These are phyloP conservation scores for Penicillium alfredii DNA, from an alignment of 495 filamentous ascomycete species.

Conservation along the genomic window DNA sequence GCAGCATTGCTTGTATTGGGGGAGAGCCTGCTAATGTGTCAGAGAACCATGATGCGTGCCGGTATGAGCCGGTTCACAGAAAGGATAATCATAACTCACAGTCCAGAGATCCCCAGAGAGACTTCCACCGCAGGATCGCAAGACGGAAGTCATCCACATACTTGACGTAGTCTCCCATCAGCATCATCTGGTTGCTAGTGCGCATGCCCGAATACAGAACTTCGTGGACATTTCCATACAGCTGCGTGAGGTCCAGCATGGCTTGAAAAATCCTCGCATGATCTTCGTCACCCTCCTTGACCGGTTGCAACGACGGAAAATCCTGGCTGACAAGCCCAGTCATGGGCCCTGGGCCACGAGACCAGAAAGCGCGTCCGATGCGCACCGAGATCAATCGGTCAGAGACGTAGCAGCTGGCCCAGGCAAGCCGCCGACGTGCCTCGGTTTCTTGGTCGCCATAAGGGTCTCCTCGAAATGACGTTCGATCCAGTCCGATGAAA, in stretches of 20 bases:
- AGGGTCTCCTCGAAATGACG: slow-evolving; percentile 46
- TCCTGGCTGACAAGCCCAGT: slow-evolving; percentile 55
- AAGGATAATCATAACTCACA: slow-evolving; percentile 35
- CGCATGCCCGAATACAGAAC: slow-evolving; percentile 60
- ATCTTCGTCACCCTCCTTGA: slow-evolving; percentile 50
- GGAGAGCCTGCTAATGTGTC: slow-evolving; percentile 47
- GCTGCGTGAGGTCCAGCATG: slow-evolving; percentile 56
- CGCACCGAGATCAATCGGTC: slow-evolving; percentile 59
- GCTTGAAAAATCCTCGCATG: slow-evolving; percentile 59
- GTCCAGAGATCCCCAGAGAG: slow-evolving; percentile 53
- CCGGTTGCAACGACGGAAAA: slow-evolving; percentile 53
- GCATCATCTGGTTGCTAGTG: slow-evolving; percentile 57
- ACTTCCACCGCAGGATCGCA: slow-evolving; percentile 58
- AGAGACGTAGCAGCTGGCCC: slow-evolving; percentile 60
- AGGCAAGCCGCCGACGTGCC: slow-evolving; percentile 53
- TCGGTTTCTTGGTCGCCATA: slow-evolving; percentile 45
- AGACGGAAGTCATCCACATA: slow-evolving; percentile 61
- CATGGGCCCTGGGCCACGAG: slow-evolving; percentile 57
- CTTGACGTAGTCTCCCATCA: slow-evolving; percentile 61
- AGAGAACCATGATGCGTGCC: too few relatives aligned
- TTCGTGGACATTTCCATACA: slow-evolving; percentile 64
- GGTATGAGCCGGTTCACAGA: background rate
- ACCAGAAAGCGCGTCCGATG: slow-evolving; percentile 61
- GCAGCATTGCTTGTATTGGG: slow-evolving; percentile 50
- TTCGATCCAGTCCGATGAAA: slow-evolving; percentile 54